These are phyloP conservation scores for Neofusicoccum sp. DNA, from an alignment of 2,329 filamentous ascomycete species.

Conservation along the genomic window DNA sequence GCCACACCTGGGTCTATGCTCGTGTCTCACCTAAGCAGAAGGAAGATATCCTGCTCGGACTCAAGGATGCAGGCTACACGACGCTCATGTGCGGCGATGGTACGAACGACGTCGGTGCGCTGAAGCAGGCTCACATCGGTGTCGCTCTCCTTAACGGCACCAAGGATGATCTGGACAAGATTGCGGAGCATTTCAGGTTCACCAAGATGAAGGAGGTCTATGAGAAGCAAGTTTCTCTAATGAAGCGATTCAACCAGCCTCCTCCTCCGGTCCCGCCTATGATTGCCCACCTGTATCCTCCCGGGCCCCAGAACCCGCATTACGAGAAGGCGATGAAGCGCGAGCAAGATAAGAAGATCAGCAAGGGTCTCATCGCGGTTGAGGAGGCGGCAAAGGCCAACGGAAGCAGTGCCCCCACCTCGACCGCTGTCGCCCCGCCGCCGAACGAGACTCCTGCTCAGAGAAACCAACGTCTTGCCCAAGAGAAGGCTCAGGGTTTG, in stretches of 20 bases:
- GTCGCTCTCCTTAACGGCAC: conserved; percentile 95
- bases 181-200: conserved; percentile 89
- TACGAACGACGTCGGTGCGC: conserved; percentile 94
- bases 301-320: conserved; percentile 88
- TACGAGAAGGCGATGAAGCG: conserved; percentile 89
- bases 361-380: conserved; percentile 55
- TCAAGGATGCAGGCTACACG: conserved; percentile 96
- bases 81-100: conserved; percentile 98
- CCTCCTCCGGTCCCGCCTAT: conserved; percentile 86
- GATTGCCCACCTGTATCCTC: conserved; percentile 93
- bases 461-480: conserved; percentile 55
- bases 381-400: conserved; percentile 32
- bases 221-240: conserved; percentile 89
- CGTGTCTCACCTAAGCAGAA: conserved; percentile 98
- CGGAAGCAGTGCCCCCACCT: conserved; percentile 29
- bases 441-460: conserved; percentile 56
- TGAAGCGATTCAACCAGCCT: conserved; percentile 94
- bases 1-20: conserved; percentile 96
- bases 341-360: conserved; percentile 78
- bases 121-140: conserved; percentile 98
- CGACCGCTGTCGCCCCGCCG: conserved; percentile 64
- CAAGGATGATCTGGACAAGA: conserved; percentile 84
- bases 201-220: conserved; percentile 99
- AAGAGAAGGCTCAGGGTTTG: conserved; percentile 69
- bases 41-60: conserved; percentile 93